These are phyloP conservation scores for Paraurostyla sp. DNA, from an alignment of 73 alveolate species.

Conservation along the genomic window DNA sequence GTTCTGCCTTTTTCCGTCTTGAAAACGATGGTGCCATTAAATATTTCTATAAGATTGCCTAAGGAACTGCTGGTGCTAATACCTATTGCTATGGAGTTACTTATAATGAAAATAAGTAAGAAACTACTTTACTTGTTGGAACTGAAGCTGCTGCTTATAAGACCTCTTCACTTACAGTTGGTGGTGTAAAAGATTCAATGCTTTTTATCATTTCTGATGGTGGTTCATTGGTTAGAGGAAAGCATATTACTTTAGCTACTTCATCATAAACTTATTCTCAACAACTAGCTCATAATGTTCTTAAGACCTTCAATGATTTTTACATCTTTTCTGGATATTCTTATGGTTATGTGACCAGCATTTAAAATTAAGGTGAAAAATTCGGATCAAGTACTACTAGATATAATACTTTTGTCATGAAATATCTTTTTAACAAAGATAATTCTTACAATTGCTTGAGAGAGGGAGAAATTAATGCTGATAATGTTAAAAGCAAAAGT, in stretches of 20 bases:
- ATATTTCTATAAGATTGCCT: not conserved
- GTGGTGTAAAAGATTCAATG: not conserved
- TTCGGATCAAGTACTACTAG: not conserved
- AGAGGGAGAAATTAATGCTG: not conserved
- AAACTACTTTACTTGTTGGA: not conserved
- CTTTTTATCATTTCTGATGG: not conserved
- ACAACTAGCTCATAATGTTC: not conserved
- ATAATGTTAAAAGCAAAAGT: too few relatives aligned
- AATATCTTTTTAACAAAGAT: not conserved
- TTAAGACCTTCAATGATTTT: not conserved
- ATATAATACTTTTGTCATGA: constrained; percentile 29
- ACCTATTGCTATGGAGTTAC: constrained; percentile 27
- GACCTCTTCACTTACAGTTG: not conserved
- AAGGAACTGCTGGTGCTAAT: not conserved
- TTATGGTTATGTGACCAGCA: too few relatives aligned
- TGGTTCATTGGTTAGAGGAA: not conserved
- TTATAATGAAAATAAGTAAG: not conserved
- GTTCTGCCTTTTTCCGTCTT: not conserved
- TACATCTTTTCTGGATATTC: constrained; percentile 29
- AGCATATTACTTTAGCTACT: not conserved
- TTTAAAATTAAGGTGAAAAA: not conserved
- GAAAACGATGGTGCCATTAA: constrained; percentile 24
- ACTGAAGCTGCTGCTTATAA: not conserved
- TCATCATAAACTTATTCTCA: not conserved
- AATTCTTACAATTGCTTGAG: not conserved